Conservation (phyloP, 495 filamentous ascomycete species). For the Penicillium canariense region DNA sequence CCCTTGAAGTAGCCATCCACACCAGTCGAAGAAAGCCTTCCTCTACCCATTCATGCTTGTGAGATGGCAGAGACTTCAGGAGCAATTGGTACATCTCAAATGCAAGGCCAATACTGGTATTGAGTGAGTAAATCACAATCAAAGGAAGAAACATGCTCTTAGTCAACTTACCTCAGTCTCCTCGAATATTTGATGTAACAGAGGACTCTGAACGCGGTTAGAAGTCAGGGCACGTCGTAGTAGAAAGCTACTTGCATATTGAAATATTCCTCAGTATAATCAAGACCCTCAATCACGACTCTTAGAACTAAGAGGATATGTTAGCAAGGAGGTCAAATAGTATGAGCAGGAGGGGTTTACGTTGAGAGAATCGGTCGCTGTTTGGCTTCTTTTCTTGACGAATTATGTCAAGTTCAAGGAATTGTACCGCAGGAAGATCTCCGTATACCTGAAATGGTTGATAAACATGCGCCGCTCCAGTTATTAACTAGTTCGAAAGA, state of each 20-base stretch:
- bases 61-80: constrained; percentile 35
- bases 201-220: background rate
- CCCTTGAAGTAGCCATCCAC: constrained; percentile 43
- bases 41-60: constrained; percentile 58
- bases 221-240: background rate
- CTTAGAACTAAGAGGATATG: background rate
- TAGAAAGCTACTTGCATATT: background rate
- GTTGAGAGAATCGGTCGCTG: background rate
- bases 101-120: background rate
- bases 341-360: background rate
- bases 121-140: background rate
- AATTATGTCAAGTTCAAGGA: constrained; percentile 25
- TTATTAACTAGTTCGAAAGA: no score
- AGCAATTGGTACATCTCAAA: constrained; percentile 59
- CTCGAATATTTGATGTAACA: background rate
- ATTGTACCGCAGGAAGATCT: constrained; percentile 58
- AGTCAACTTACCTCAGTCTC: background rate
- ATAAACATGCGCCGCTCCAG: background rate
- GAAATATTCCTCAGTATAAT: background rate
- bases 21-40: constrained; percentile 59
- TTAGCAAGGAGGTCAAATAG: background rate
- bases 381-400: background rate
- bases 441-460: constrained; percentile 48
- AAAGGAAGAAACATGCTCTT: background rate
- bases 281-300: background rate